Conservation (phyloP, 208 protist genomes). For the Naegleria fowleri region DNA sequence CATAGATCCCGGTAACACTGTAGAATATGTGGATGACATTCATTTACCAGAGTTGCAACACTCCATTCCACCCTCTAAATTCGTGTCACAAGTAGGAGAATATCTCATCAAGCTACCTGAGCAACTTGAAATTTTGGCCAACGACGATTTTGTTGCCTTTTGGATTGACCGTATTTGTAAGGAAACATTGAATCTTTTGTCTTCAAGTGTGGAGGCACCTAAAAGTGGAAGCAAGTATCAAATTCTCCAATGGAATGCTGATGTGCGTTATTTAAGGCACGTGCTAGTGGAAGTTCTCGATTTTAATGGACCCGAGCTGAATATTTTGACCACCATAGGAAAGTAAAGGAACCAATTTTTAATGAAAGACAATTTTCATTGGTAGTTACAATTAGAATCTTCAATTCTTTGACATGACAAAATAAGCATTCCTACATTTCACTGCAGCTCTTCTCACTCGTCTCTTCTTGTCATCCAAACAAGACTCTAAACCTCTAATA, state of each 20-base stretch:
- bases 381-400: no score
- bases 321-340: not conserved
- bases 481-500: not conserved
- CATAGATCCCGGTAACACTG: not conserved
- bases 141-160: not conserved
- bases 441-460: not conserved
- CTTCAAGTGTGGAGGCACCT: not conserved
- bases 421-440: not conserved
- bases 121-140: not conserved
- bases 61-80: not conserved
- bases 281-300: not conserved
- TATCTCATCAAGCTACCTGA: not conserved
- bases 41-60: not conserved
- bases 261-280: not conserved
- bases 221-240: not conserved
- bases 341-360: no score
- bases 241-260: conserved; percentile 2
- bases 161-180: not conserved
- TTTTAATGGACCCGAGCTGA: not conserved
- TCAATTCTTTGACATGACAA: not conserved
- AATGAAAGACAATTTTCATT: no score
- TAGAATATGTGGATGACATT: not conserved
- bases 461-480: conserved; percentile 13
- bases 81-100: not conserved
- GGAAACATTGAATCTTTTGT: not conserved